Evolutionary conservation across 192 early-diverging fungal species (phyloP).

Genomic region (Umbelopsis ramanniana): DNA sequence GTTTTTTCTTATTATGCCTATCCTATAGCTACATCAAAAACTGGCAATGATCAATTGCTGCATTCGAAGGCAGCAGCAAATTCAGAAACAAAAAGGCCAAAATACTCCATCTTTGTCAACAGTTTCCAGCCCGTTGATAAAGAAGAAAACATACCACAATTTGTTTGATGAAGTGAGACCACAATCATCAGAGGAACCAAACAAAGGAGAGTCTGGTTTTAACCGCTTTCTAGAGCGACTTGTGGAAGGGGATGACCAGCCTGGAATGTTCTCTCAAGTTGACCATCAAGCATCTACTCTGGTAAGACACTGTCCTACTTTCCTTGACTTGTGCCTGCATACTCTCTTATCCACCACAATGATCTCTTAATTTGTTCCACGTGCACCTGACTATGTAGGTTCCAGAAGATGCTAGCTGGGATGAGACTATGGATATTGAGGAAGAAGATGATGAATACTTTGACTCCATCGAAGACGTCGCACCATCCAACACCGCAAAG

Average conservation of each 20-base stretch:
- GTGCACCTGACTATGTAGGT: neutral
- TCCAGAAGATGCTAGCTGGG: conserved; percentile 7
- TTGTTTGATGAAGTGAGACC: conserved; percentile 21
- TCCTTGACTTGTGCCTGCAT: too few species aligned
- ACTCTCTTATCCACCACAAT: too few species aligned
- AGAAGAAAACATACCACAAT: conserved; percentile 24
- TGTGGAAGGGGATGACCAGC: conserved; percentile 16
- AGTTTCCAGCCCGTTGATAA: conserved; percentile 26
- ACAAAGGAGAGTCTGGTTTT: neutral
- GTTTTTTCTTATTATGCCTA: neutral
- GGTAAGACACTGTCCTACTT: neutral
- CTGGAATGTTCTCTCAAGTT: neutral
- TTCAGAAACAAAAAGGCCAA: conserved; percentile 29
- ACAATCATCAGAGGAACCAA: neutral
- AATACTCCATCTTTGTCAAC: conserved; percentile 25
- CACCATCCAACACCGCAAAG: neutral
- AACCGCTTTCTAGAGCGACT: neutral
- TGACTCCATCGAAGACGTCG: neutral
- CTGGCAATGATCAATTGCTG: conserved; percentile 86
- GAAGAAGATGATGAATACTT: conserved; percentile 10
- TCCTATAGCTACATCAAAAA: conserved; percentile 63
- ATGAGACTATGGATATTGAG: neutral
- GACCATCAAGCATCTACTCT: neutral
- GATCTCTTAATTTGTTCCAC: neutral
- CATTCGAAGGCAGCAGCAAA: conserved; percentile 46